Evolutionary conservation across 2,329 filamentous ascomycete genomes (phyloP), one percentile per base, ranked within the genome.

Genomic region (Colletotrichum camelliae): DNA sequence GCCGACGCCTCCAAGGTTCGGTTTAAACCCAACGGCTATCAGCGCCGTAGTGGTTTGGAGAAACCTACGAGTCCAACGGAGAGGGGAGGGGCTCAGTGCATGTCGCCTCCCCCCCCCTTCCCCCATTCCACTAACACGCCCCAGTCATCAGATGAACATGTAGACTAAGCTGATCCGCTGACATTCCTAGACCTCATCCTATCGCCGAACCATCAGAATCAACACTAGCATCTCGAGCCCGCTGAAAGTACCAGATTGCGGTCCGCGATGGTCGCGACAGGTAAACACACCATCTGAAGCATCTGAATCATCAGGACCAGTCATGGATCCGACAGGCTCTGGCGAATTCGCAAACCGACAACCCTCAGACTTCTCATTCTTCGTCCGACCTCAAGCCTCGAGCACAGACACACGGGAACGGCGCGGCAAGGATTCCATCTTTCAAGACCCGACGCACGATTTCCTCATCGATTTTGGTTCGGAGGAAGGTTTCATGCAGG

Each of bases 381-480:
- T 74, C 70, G 80, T 79, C 57, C 71, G 77, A 33, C 77, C 79
- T 29, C 79, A 75, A 76, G 76, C 75, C 72, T 31, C 79, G 74
- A 39, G 79, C 64, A 77, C 80, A 65, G 79, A 75, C 64, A 48
- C 64, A 7, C 62, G 39, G 24, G 70, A 79, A 58, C 78, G 77
- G 13, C 79, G 76, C 52, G 69, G 75, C 65, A 80, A 80, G 31
- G 79, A 83, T 77, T 82, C 83, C 79, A 79, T 91, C 7, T 83
- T 91, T 39, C 77, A 78, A 55, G 88, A 91, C 77, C 88, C 88
- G n/a, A 84, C 81, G 48, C 83, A 85, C 79, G 81, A 84, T 52
- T 80, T 85, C 24, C 83, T 86, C 35, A 84, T 94, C 67, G 92
- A 94, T 80, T 91, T 94, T 74, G 85, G 86, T 27, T 90, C 88